Evolutionary conservation across 108 stramenopile species (phyloP), one percentile per base, ranked within the genome.

Genomic region (Cylindrotheca fusiformis): DNA sequence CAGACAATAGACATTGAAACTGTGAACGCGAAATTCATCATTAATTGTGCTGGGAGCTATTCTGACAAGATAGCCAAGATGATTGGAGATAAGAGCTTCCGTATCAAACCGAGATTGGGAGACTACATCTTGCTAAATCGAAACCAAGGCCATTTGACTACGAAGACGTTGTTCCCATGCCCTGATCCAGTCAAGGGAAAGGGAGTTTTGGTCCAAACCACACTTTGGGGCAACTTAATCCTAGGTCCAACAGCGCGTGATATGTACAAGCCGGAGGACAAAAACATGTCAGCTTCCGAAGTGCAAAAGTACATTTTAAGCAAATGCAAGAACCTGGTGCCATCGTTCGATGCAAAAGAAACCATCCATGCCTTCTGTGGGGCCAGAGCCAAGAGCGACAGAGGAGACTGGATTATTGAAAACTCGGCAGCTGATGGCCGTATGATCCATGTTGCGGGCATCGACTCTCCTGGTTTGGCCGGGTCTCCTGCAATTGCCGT

Each of bases 361-460:
- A 78, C 83, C 0, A 77, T 90, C 50, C 76, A 78, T 51, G 86
- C 77, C 1, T 90, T 90, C 75, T 80, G 78, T 59, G 89, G 89
- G 12, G 89, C 89, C 14, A 77, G 89, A 18, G 80, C 89, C 0
- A 87, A 90, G 44, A 65, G 51, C 2, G 75, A 75, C 28, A 74
- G 83, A 8, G 89, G 89, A 19, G 89, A 90, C 60, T 90, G 89
- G 89, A 90, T 90, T 61, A 87, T 90, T 66, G 89, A 90, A 52
- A 76, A 77, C 3, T 76, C 74, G 14, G 48, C 58, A 1, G 78
- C 69, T 33, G 74, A 90, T 67, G 70, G 60, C 2, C 68, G 71
- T 56, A 83, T 90, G 63, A 85, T 90, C 65, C 85, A 90, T 33
- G 89, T 83, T 3, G 86, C 86, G 18, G 89, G 89, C 1, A 90